Base-by-base conservation (phyloP, 2,329 filamentous ascomycete genomes). In the Colletotrichum sp. region DNA sequence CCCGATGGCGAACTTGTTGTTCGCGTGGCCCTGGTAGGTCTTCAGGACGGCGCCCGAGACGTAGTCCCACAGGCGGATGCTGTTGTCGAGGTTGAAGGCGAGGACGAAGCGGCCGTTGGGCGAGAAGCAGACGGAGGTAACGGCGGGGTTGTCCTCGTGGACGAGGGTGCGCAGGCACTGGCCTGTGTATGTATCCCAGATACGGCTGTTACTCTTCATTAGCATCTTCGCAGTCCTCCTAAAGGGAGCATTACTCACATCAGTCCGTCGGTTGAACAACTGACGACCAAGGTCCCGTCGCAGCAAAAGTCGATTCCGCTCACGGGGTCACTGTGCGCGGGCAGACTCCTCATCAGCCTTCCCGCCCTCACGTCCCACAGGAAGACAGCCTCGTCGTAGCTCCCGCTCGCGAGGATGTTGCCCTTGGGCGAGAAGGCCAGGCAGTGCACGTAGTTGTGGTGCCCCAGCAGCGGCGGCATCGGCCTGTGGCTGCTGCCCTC, bases 361-460 rank as follows among this genome's bases (percentile, higher is more conserved):
- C 95, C 96, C 0, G 95, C 95, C 16, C 97, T 91, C 16, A 99
- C 95, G 84, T 99, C 97, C 97, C 97, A 99, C 7, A 99, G 86
- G 79, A 98, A 98, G 0, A 99, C 95, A 6, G 97, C 97, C 87
- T 99, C 97, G 80, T 99, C 97, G 85, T 98, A 99, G 78, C 95
- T 98, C 15, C 97, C 97, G 79, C 95, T 98, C 18, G 96, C 97
- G 39, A 99, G 91, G 82, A 99, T 98, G 82, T 99, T 99, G 28
- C 97, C 97, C 84, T 98, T 99, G 3, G 97, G 97, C n/a, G 95
- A 96, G 84, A 99, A 99, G 8, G 96, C 96, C 39, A 99, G 89
- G 67, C 94, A 95, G 85, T 98, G 98, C 36, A 99, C 93, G 84
- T 99, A 99, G 85, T 98, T 99, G 84, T 98, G 96, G 81, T 99